Percentiles rank a stretch among this genome's conserved stretches.
phyloP scores from a whole-genome alignment of 1,284 basidiomycete species.

The Ceratorhiza oryzae-sativae region DNA sequence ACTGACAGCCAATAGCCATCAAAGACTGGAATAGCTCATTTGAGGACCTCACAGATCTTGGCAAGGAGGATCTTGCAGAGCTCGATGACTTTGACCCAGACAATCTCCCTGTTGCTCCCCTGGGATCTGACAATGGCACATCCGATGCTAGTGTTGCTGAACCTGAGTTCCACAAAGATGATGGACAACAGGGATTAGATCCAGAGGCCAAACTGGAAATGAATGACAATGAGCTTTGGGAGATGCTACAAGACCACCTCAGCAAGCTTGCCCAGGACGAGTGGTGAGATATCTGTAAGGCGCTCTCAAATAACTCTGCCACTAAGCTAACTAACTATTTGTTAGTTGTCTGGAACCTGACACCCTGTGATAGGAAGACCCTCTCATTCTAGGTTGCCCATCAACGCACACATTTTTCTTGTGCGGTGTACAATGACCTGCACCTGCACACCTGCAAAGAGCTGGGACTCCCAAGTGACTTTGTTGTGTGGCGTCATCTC shows the following conservation, averaged over 20 bases:
- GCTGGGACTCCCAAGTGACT: conserved; percentile 26
- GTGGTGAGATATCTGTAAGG: neutral
- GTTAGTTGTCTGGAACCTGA: neutral
- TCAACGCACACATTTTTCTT: conserved; percentile 21
- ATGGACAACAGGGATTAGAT: neutral
- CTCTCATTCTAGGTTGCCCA: conserved; percentile 4
- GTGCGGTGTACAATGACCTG: conserved; percentile 3
- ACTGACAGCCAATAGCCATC: neutral
- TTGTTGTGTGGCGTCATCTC: conserved; percentile 31
- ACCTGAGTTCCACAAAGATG: neutral
- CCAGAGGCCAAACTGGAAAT: conserved; percentile 5
- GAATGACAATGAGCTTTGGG: conserved; percentile 2
- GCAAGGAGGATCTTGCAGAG: neutral
- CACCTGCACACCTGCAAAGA: neutral
- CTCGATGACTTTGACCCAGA: neutral
- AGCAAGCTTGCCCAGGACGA: neutral
- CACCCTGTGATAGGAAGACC: neutral
- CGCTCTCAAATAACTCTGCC: neutral
- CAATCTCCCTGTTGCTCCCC: neutral
- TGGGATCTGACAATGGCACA: neutral
- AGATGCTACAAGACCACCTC: neutral
- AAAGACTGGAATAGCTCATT: neutral
- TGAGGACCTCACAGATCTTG: neutral
- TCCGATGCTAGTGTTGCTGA: neutral
- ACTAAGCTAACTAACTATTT: neutral